Base-by-base conservation (phyloP, 495 filamentous ascomycete species). In the Hypoxylon fuscum region DNA sequence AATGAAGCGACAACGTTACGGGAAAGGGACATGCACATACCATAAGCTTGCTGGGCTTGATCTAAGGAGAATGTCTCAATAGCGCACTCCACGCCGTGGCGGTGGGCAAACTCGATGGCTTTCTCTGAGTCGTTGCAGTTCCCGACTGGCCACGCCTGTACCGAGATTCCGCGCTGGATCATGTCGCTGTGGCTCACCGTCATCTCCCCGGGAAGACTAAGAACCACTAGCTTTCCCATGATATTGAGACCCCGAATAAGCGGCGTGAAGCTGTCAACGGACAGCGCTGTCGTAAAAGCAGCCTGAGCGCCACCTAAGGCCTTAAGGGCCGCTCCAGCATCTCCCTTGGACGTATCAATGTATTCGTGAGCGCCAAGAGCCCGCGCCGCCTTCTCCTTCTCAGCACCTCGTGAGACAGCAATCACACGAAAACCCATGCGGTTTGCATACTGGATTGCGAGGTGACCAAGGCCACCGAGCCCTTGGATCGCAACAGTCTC, bases 351-450 rank as follows among this genome's bases (percentile, higher is more conserved):
- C 8, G 74, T 75, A 69, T 90, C 84, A 60, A 90, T 82, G 71
- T 89, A 90, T 49, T 88, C 83, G 62, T 83, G 85, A 0, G 88
- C 88, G 6, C 88, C 87, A 4, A 90, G 75, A 62, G 84, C 60
- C 10, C 77, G 73, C 0, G 83, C 87, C 51, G 86, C 83, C 29
- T 79, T 68, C 59, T 84, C 78, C 76, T 91, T 90, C 25, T 73
- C 68, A 22, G 72, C 72, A 22, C 82, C 81, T 6, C 79, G 76
- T 8, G 83, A 88, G 5, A 90, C 66, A 0, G 87, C 88, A 0
- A 87, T 79, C n/a, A 87, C 86, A 5, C 80, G 79, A 74, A 81
- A 90, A 6, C 87, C 87, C 69, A 90, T 83, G 54, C 81, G 83
- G 56, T 76, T 77, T 9, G 87, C 84, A 63, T 82, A 89, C 68